phyloP scores from a whole-genome alignment of 306 rosid species.

The Vigna angularis region DNA sequence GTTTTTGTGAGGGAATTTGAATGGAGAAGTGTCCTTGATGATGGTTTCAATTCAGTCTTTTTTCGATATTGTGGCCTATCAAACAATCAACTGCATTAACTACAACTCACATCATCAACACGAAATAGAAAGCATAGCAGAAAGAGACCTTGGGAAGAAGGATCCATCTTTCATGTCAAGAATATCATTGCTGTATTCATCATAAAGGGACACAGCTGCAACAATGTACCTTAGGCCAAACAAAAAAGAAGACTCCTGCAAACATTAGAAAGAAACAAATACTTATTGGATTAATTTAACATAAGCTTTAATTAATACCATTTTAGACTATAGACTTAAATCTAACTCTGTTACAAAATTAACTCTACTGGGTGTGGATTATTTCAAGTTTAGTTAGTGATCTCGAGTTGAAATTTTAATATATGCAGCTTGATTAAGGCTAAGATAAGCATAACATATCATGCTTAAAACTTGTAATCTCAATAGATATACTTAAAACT shows the following conservation, averaged over 20 bases:
- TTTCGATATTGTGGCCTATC: constrained; percentile 64
- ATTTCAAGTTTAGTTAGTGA: neutral
- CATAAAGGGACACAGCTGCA: constrained; percentile 79
- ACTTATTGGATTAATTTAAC: neutral
- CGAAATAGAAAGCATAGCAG: constrained; percentile 19
- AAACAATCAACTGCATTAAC: constrained; percentile 7
- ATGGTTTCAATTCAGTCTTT: constrained; percentile 33
- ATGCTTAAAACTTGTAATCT: neutral
- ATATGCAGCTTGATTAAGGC: neutral
- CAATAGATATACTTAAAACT: neutral
- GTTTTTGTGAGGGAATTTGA: constrained; percentile 56
- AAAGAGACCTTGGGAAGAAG: constrained; percentile 83
- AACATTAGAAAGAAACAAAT: neutral
- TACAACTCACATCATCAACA: neutral
- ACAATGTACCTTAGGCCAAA: constrained; percentile 71
- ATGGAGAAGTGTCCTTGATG: constrained; percentile 37
- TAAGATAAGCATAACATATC: neutral
- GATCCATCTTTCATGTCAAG: constrained; percentile 92
- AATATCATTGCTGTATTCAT: constrained; percentile 89
- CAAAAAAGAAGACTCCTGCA: constrained; percentile 82
- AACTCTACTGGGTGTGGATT: too few species aligned
- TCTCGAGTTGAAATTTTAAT: neutral
- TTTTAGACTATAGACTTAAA: neutral
- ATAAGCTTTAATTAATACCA: too few species aligned
- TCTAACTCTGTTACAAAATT: neutral